These are phyloP conservation scores for Fraxinus velutina DNA, from an alignment of 305 asterid genomes.

Conservation along the genomic window DNA sequence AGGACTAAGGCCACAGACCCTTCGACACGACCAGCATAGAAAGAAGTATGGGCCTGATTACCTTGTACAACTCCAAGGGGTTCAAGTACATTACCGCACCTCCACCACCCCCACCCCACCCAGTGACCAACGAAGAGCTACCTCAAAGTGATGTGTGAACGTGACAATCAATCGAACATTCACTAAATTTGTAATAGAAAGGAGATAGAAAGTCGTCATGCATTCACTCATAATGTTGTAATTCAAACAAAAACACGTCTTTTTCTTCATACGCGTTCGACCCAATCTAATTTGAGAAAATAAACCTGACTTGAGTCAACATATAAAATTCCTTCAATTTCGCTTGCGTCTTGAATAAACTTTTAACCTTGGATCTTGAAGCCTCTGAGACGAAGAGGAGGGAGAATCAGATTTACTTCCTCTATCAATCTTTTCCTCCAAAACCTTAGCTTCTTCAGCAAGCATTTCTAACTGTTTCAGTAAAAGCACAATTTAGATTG, in stretches of 20 bases:
- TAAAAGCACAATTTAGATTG: background rate
- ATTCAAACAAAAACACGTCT: background rate
- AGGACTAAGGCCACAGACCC: background rate
- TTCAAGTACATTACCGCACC: background rate
- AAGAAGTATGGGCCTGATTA: background rate
- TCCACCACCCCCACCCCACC: background rate
- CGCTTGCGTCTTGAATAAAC: background rate
- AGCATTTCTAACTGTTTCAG: constrained; percentile 64
- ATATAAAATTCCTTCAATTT: background rate
- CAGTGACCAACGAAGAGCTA: background rate
- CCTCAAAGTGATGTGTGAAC: background rate
- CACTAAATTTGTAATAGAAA: background rate
- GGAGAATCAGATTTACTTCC: constrained; percentile 18
- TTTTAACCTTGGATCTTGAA: background rate
- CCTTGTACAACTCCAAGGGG: background rate
- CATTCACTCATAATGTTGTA: background rate
- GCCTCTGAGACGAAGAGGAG: background rate
- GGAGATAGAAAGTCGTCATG: background rate
- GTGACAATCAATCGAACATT: background rate
- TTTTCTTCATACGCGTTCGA: background rate
- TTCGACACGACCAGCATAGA: background rate
- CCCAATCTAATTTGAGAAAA: background rate
- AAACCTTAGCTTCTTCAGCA: constrained; percentile 56
- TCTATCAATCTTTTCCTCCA: constrained; percentile 50
- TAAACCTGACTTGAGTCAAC: background rate